Evolutionary conservation across 2,329 filamentous ascomycete genomes (phyloP), one percentile per base, ranked within the genome.

Genomic region (Pseudogymnoascus sp.): DNA sequence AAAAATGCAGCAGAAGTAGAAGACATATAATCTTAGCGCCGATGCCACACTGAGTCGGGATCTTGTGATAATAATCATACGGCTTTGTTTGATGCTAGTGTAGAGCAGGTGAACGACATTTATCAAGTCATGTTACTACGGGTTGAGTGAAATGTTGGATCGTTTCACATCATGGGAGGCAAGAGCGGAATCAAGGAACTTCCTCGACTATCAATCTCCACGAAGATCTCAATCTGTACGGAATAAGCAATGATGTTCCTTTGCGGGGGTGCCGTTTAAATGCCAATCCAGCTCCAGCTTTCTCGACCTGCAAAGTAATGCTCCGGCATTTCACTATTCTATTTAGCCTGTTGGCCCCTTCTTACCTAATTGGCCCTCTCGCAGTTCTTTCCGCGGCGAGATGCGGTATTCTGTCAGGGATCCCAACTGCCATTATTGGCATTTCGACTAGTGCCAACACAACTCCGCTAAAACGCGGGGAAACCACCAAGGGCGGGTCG

Each of bases 111-210:
- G 70, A 74, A 5, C 65, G 71, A n/a, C 72, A 74, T 61, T 65
- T 74, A 6, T 63, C 73, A 18, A 67, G 69, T 58, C 72, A 74
- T 58, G 74, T 73, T n/a, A 72, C 72, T 3, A 66, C 59, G 4
- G 72, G 72, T 0, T 74, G 0, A 67, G 68, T 39, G 73, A 73
- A 63, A 72, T 74, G 71, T 63, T 74, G 23, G 63, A 38, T 21
- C 48, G 41, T 23, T 58, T 61, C 26, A 58, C 35, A 7, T 39
- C 35, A 18, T 41, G 21, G 30, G 52, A 61, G 19, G 55, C 23
- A 35, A 26, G 52, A 7, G 55, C 28, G 23, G 30, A 28, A 18
- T 33, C 61, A 66, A 12, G 62, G 23, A 69, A 69, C 45, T 30
- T 30, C n/a, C 41, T 9, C 26, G 45, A 18, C 26, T 19, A 52